A percentile compares a stretch with the other conserved stretches of the same genome.
These are phyloP conservation scores for Macadamia integrifolia DNA, from an alignment of 164 flowering plant genomes.

Conservation along the genomic window DNA sequence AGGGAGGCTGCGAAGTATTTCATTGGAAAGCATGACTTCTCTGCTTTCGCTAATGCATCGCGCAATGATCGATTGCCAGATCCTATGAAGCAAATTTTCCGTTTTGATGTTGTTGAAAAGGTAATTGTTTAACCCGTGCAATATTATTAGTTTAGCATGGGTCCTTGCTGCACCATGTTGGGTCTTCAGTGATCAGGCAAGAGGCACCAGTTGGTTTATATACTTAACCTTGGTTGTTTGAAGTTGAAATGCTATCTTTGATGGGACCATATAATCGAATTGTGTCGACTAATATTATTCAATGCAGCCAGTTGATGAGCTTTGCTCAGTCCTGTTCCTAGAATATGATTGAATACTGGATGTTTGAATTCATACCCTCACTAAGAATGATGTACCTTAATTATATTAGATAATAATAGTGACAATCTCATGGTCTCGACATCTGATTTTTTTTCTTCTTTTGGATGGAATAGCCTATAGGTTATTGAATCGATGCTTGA, in stretches of 20 bases:
- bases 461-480: neutral
- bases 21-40: constrained; percentile 79
- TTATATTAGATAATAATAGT: too few species aligned
- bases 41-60: constrained; percentile 71
- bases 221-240: neutral
- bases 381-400: neutral
- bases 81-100: constrained; percentile 70
- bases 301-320: neutral
- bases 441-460: neutral
- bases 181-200: neutral
- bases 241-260: too few species aligned
- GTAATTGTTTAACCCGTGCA: constrained; percentile 27
- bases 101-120: constrained; percentile 71
- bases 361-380: neutral
- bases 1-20: constrained; percentile 71
- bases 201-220: neutral
- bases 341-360: neutral
- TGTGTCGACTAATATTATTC: neutral
- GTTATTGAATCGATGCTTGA: constrained; percentile 7
- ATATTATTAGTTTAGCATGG: neutral
- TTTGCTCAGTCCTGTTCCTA: neutral
- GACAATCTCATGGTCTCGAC: neutral
- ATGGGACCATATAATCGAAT: neutral
- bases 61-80: constrained; percentile 44
- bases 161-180: neutral